Percentiles rank a stretch among this genome's conserved stretches.
Evolutionary conservation across 306 rosid genomes (phyloP).

Genomic region (Cyamopsis tetragonoloba): DNA sequence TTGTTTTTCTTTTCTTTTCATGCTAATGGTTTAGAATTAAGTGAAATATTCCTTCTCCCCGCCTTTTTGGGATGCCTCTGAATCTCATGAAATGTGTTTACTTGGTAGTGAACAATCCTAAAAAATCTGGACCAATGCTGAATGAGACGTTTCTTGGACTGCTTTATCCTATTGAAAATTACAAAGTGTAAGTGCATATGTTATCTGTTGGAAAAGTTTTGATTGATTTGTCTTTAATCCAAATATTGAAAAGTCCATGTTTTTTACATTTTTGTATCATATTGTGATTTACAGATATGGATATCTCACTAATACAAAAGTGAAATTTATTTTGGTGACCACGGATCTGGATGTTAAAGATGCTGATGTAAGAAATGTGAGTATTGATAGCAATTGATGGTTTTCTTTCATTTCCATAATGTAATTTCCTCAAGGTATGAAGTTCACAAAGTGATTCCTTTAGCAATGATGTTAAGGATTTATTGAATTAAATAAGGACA

Average conservation of each 20-base stretch:
- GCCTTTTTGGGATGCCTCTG: background rate
- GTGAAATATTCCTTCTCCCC: no score
- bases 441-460: background rate
- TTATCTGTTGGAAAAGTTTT: background rate
- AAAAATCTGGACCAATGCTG: slow-evolving; percentile 72
- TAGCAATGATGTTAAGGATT: background rate
- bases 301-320: slow-evolving; percentile 91
- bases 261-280: background rate
- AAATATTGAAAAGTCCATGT: background rate
- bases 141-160: slow-evolving; percentile 92
- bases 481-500: background rate
- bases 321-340: slow-evolving; percentile 91
- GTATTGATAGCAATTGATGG: slow-evolving; percentile 28
- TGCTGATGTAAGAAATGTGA: slow-evolving; percentile 87
- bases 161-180: slow-evolving; percentile 91
- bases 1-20: no score
- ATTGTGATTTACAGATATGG: slow-evolving; percentile 59
- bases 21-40: no score
- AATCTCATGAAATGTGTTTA: slow-evolving; percentile 19
- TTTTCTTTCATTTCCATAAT: background rate
- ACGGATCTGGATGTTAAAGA: slow-evolving; percentile 86
- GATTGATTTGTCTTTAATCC: background rate
- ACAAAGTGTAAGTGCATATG: slow-evolving; percentile 75
- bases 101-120: slow-evolving; percentile 86
- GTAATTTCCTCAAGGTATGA: background rate